Evolutionary conservation across 352 stramenopile species (phyloP), one percentile per base, ranked within the genome.

Genomic region (Phytopythium mirpurense): DNA sequence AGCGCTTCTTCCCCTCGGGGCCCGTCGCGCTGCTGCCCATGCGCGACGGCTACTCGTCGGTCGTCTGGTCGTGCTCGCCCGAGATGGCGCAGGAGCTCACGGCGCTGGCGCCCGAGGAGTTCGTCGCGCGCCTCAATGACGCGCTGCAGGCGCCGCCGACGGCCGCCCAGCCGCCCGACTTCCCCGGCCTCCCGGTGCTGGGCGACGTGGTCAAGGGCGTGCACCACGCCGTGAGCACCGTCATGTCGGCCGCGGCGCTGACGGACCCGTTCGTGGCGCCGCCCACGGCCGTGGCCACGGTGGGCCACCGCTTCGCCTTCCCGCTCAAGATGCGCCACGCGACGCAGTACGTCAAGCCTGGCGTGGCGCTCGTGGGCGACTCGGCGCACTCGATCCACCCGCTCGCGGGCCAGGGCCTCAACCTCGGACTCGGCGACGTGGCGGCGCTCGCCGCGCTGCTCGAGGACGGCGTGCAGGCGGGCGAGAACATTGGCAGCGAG

Each of bases 351-450:
- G 83, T 90, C 27, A 87, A 88, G 59, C 72, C 76, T 0, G 75
- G 90, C 35, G 68, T 98, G 29, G 93, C 90, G 10, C 71, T 98
- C 43, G 77, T 98, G 15, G 95, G 95, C 47, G 95, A 98, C 78
- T 96, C 95, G 8, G 95, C 95, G 29, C 95, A 98, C 76, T 95
- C 93, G 40, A 94, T 98, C 53, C 95, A 98, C 74, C 95, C 95
- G 32, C 91, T 98, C 57, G 95, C 95, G 3, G 95, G 95, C 38
- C 95, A 98, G 73, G 93, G 93, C 11, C 72, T 98, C 41, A 98
- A 98, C 81, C 70, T 98, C 43, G 95, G 95, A 16, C 68, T 98
- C 24, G 87, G 72, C 36, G 95, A 98, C 70, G 93, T 97, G 8
- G 56, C 87, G 40, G 73, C 80, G 64, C 74, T 97, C 27, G 71